A percentile compares a stretch with the other conserved stretches of the same genome.
phyloP scores from a whole-genome alignment of 1,284 basidiomycete genomes.

The Veloboletus limbatus region DNA sequence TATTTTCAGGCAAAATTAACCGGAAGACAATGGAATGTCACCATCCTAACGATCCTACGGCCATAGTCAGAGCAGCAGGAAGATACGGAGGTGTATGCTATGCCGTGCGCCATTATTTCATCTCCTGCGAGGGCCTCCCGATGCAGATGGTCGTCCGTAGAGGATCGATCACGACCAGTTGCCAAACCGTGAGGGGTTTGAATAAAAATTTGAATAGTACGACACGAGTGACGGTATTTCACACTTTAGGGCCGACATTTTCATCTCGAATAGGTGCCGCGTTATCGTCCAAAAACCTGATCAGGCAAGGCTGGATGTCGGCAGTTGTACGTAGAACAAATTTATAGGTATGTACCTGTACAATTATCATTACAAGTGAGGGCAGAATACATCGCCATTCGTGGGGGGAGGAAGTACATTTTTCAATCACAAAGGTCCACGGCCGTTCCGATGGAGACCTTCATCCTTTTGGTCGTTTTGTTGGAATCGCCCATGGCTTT shows the following conservation, averaged over 20 bases:
- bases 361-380: not conserved
- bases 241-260: constrained; percentile 32
- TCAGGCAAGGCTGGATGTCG: no score
- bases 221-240: not conserved
- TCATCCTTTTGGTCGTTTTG: constrained; percentile 47
- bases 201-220: constrained; percentile 4
- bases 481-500: constrained; percentile 25
- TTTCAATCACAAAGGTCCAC: constrained; percentile 59
- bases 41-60: constrained; percentile 79
- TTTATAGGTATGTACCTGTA: no score
- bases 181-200: constrained; percentile 61
- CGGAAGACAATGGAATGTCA: constrained; percentile 54
- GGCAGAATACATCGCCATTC: not conserved
- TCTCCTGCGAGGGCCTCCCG: constrained; percentile 84
- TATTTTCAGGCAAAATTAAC: not conserved
- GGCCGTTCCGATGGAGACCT: constrained; percentile 52
- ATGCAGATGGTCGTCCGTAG: constrained; percentile 53
- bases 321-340: no score
- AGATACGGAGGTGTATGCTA: constrained; percentile 86
- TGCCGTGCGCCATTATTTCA: constrained; percentile 84
- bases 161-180: constrained; percentile 46
- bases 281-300: no score
- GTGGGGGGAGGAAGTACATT: not conserved
- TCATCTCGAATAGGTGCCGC: not conserved
- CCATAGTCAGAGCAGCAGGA: constrained; percentile 57